phyloP scores from a whole-genome alignment of 2,329 filamentous ascomycete species.

The Colletotrichum theobromicola region DNA sequence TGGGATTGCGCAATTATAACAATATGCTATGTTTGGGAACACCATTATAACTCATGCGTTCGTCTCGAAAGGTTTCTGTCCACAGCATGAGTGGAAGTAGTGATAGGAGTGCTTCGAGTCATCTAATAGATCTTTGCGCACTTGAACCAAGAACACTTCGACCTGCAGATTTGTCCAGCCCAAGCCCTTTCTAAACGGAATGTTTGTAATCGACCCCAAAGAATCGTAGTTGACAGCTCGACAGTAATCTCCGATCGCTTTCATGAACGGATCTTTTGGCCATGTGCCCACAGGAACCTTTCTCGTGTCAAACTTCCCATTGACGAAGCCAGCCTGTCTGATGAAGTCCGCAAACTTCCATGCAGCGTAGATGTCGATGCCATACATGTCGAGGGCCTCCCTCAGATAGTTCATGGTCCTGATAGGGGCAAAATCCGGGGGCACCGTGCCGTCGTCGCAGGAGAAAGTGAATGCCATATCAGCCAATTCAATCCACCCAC shows the following conservation, averaged over 20 bases:
- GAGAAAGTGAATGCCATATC: slow-evolving; percentile 28
- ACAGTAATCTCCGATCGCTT: slow-evolving; percentile 38
- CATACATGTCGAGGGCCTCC: slow-evolving; percentile 25
- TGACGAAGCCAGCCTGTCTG: slow-evolving; percentile 28
- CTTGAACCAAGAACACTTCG: background rate
- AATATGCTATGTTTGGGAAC: too few species aligned
- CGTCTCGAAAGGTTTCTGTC: background rate
- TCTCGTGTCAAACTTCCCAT: slow-evolving; percentile 28
- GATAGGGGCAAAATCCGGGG: background rate
- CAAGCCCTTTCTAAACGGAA: background rate
- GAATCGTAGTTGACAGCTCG: background rate
- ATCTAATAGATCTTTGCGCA: background rate
- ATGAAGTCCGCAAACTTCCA: slow-evolving; percentile 17
- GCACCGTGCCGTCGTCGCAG: slow-evolving; percentile 31
- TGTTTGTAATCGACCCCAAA: background rate
- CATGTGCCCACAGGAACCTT: slow-evolving; percentile 44
- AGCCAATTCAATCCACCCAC: slow-evolving; percentile 51
- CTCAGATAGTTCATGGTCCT: background rate
- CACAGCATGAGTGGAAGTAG: background rate
- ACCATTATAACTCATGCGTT: background rate
- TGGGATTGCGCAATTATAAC: too few species aligned
- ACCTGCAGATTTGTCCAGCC: background rate
- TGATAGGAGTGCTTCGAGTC: background rate
- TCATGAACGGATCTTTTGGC: slow-evolving; percentile 44
- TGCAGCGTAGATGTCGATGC: slow-evolving; percentile 24